Evolutionary conservation across 768 basidiomycete genomes (phyloP).

Genomic region (Boletus rex-veris): DNA sequence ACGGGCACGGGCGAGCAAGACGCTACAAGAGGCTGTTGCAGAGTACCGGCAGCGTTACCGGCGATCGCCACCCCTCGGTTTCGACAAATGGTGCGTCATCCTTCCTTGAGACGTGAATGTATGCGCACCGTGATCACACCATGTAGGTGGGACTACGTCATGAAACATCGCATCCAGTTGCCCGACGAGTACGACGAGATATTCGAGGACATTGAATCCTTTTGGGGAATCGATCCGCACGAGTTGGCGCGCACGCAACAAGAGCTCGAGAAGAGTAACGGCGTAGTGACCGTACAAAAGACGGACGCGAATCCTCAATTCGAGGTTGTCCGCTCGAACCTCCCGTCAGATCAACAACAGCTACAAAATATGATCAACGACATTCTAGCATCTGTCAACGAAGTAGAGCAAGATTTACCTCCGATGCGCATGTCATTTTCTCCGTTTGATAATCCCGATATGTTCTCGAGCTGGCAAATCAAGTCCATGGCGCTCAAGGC

Average conservation of each 20-base stretch:
- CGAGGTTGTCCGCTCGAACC: conserved; percentile 14
- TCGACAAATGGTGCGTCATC: conserved; percentile 39
- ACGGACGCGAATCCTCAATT: neutral
- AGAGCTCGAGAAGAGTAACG: conserved; percentile 15
- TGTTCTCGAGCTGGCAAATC: conserved; percentile 26
- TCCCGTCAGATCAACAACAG: conserved; percentile 1
- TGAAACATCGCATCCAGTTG: conserved; percentile 36
- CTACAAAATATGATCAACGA: conserved; percentile 2
- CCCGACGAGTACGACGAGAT: conserved; percentile 50
- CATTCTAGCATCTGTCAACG: conserved; percentile 24
- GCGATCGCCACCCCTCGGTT: conserved; percentile 38
- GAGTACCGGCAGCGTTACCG: conserved; percentile 38
- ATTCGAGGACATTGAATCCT: conserved; percentile 34
- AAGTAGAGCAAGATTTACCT: conserved; percentile 30
- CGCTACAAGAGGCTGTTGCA: conserved; percentile 34
- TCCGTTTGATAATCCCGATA: conserved; percentile 28
- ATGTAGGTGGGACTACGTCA: conserved; percentile 43
- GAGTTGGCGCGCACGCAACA: conserved; percentile 19
- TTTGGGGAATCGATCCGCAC: conserved; percentile 35
- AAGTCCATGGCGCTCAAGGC: conserved; percentile 24
- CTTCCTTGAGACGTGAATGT: neutral
- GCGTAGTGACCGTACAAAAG: conserved; percentile 28
- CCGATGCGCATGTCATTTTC: conserved; percentile 31
- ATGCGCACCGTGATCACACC: neutral
- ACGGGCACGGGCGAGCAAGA: conserved; percentile 32